Conservation (phyloP, 345 rosid genomes). For the Psidium guajava region DNA sequence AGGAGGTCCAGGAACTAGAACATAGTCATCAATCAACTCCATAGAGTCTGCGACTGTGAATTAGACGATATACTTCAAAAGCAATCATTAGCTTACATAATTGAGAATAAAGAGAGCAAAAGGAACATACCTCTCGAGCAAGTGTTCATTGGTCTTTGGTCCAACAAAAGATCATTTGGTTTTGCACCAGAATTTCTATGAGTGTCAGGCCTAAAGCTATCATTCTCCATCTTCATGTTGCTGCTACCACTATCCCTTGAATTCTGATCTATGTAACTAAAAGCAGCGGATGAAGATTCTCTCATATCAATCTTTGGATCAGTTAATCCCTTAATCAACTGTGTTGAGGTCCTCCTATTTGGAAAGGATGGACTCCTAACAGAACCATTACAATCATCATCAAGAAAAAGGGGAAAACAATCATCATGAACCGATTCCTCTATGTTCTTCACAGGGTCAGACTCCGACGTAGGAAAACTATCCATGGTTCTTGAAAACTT, state of each 20-base stretch:
- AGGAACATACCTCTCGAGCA: slow-evolving; percentile 41
- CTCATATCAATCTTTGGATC: slow-evolving; percentile 27
- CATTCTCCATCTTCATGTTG: slow-evolving; percentile 18
- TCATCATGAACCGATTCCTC: slow-evolving; percentile 74
- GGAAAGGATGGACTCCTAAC: slow-evolving; percentile 65
- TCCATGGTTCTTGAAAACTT: slow-evolving; percentile 28
- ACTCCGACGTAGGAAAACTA: slow-evolving; percentile 37
- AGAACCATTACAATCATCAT: slow-evolving; percentile 71
- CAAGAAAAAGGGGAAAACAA: slow-evolving; percentile 74
- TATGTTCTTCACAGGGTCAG: slow-evolving; percentile 29
- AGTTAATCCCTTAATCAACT: slow-evolving; percentile 40
- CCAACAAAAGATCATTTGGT: slow-evolving; percentile 27
- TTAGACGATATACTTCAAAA: neutral
- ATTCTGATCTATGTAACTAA: slow-evolving; percentile 20
- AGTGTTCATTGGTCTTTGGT: slow-evolving; percentile 26
- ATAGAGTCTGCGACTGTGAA: slow-evolving; percentile 54
- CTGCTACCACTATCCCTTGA: slow-evolving; percentile 28
- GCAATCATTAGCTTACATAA: neutral
- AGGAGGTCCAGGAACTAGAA: slow-evolving; percentile 79
- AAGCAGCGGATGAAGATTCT: slow-evolving; percentile 29
- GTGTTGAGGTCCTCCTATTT: slow-evolving; percentile 31
- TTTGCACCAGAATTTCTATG: slow-evolving; percentile 28
- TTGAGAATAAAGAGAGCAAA: neutral
- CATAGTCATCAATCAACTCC: slow-evolving; percentile 85
- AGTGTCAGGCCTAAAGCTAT: slow-evolving; percentile 27